A percentile compares a stretch with the other conserved stretches of the same genome.
Conservation (phyloP, 2,329 filamentous ascomycete species). For the Pyrenophora seminiperda region DNA sequence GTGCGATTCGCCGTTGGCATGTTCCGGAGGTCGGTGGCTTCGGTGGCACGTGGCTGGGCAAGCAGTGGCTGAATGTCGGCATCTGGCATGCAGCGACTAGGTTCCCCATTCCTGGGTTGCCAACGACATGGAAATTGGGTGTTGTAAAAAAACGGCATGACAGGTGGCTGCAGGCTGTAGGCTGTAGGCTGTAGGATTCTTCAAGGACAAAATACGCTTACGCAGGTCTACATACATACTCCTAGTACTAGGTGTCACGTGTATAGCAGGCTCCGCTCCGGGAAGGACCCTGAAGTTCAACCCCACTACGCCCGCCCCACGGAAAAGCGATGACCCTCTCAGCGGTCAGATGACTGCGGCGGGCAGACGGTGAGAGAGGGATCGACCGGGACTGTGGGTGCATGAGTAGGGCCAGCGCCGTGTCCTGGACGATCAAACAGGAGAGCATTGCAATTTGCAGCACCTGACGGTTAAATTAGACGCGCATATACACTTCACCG, state of each 20-base stretch:
- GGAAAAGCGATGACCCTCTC: not conserved
- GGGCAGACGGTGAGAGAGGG: not conserved
- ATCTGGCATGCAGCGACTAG: too few species aligned
- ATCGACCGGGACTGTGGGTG: not conserved
- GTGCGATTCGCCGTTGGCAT: too few species aligned
- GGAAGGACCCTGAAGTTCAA: conserved; percentile 17
- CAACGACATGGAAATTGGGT: too few species aligned
- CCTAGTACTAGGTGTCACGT: too few species aligned
- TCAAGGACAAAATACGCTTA: conserved; percentile 8
- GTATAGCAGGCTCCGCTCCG: conserved; percentile 2
- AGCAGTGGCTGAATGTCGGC: too few species aligned
- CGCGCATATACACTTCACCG: conserved; percentile 6
- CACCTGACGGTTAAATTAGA: conserved; percentile 2
- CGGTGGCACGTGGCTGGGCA: too few species aligned
- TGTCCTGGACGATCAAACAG: conserved; percentile 25
- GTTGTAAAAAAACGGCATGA: not conserved
- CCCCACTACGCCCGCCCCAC: conserved; percentile 10
- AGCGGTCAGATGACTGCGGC: not conserved
- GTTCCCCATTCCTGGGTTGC: too few species aligned
- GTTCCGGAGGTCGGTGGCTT: too few species aligned
- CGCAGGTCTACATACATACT: conserved; percentile 13
- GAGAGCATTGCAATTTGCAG: conserved; percentile 7
- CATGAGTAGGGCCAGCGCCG: conserved; percentile 6
- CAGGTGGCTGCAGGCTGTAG: not conserved
- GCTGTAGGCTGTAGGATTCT: too few species aligned